Evolutionary conservation across 148 eudicot genomes (phyloP), one percentile per base, ranked within the genome.

Genomic region (Vaccinium vitisidaea): DNA sequence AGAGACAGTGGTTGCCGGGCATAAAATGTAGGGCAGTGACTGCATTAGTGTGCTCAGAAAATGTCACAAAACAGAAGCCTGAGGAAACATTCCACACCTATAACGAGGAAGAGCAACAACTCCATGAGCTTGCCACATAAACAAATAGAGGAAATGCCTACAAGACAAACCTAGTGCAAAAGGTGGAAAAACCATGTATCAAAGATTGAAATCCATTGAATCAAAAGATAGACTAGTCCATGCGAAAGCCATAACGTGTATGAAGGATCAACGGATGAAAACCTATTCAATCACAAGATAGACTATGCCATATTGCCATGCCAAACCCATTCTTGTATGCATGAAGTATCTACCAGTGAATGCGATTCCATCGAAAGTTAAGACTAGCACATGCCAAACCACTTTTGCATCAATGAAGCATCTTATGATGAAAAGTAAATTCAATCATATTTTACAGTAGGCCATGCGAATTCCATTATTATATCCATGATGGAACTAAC

Each of bases 61-160:
- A 97, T 82, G 98, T 97, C 81, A 97, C 98, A 82, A 95, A 95
- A 87, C 98, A 95, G 88, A 90, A 94, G 14, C 99, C 98, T 79
- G 99, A 94, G 46, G 98, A 89, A 77, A 91, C 96, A 58, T 92
- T 97, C 99, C 99, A 97, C 18, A 97, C 98, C 99, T 97, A 92
- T 65, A 83, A 88, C 69, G 86, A 61, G 61, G 27, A 82, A 32
- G 79, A 19, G n/a, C 59, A 2, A 70, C 5, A 32, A 21, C 13
- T 59, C 82, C 76, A 77, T 63, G 32, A 82, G 56, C 12, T 61
- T 61, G 23, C 36, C 10, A 56, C 15, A 55, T 21, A 49, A 61
- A 30, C 19, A 56, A 61, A 76, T 43, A 49, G 13, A 75, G 18
- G 9, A 74, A 15, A 32, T 56, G 58, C 32, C 61, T 11, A 82